phyloP scores from a whole-genome alignment of 441 rosid species.

The Arabidopsis lyrata region DNA sequence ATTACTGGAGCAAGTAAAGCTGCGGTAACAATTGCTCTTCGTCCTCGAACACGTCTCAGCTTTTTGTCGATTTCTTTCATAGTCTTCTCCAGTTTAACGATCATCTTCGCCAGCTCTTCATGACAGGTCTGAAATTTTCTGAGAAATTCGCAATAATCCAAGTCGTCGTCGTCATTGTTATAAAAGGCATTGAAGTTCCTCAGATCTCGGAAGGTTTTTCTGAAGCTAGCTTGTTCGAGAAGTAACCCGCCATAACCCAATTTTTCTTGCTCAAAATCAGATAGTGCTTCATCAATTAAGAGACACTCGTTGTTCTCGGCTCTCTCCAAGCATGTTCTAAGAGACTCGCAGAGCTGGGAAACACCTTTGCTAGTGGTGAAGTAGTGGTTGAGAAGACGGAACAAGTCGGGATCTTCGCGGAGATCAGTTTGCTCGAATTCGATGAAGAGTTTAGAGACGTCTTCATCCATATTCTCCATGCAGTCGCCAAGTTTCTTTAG shows the following conservation, averaged over 20 bases:
- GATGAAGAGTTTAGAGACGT: constrained; percentile 19
- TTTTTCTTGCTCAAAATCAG: constrained; percentile 6
- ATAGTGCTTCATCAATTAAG: background rate
- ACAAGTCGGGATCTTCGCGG: background rate
- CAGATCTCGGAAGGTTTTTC: constrained; percentile 3
- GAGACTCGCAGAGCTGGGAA: constrained; percentile 19
- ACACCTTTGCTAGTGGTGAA: constrained; percentile 13
- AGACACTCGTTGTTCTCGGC: background rate
- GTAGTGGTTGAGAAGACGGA: constrained; percentile 20
- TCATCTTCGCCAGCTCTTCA: constrained; percentile 14
- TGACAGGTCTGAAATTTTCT: constrained; percentile 8
- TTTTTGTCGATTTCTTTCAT: constrained; percentile 27
- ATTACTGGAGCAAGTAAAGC: constrained; percentile 8
- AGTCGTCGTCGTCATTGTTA: background rate
- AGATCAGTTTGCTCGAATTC: background rate
- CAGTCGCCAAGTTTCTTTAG: background rate
- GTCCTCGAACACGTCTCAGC: constrained; percentile 25
- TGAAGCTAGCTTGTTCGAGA: constrained; percentile 20
- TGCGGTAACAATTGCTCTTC: background rate
- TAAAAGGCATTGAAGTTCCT: background rate
- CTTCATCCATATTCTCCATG: constrained; percentile 35
- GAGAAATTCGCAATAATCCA: background rate
- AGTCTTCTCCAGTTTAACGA: constrained; percentile 10
- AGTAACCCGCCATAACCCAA: background rate
- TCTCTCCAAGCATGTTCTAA: background rate